Base-by-base conservation (phyloP, 148 eudicot genomes). In the Nepenthes gracilis region DNA sequence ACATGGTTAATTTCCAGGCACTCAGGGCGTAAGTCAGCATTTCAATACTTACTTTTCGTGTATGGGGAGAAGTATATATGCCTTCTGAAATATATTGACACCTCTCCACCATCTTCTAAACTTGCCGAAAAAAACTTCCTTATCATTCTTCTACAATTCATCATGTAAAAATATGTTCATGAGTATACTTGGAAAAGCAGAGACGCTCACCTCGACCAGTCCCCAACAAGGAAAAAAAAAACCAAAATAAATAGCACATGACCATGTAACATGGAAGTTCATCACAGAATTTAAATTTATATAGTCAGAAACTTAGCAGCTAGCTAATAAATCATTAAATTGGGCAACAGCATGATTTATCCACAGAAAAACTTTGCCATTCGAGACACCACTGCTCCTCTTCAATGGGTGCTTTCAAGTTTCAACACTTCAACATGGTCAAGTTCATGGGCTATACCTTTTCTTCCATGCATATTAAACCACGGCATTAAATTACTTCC, bases 21-120 rank as follows among this genome's bases (percentile, higher is more conserved):
- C 23, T 23, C 23, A 23, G 23, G 23, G 23, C 0, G 23, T 23
- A 23, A 23, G 23, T 23, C 23, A 55, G 45, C 43, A 12, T 48
- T 69, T 47, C 14, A 66, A 51, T 43, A 67, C 95, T 86, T 89
- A 86, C 99, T 66, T 67, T 58, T 93, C 87, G 73, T 93, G 83
- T 67, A 93, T 71, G 47, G 99, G 99, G 49, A 93, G 83, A 73
- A 93, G 74, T 67, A 93, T 82, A 73, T 89, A 89, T 45, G 95
- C 79, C 80, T 93, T 93, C 64, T 93, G 82, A 80, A 93, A 89
- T 70, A 93, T 76, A 74, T 80, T 75, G 60, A 86, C 89, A 68
- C 95, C 89, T 81, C 78, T 93, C 99, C 99, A 93, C 96, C 99
- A 93, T 76, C 95, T 86, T 67, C 97, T 78, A 61, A 93, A 78